Evolutionary conservation across 2,329 filamentous ascomycete genomes (phyloP), one percentile per base, ranked within the genome.

Genomic region (Diaporthe amygdali): DNA sequence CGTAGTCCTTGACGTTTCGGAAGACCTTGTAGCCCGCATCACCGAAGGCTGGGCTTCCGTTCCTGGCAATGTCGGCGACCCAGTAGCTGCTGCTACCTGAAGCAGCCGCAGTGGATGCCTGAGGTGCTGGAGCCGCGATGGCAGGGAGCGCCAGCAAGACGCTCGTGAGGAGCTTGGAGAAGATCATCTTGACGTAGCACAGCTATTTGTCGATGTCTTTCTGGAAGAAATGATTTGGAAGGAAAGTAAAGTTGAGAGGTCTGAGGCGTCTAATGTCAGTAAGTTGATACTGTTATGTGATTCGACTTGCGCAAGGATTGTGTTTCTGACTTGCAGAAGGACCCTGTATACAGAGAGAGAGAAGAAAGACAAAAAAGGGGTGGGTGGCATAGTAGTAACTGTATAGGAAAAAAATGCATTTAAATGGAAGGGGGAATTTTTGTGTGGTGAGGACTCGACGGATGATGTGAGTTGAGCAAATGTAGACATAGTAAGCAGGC

Each of bases 1-100:
- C 93, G 77, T 89, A 95, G 76, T 94, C 92, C 82, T 89, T 90
- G 59, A 95, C 93, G 76, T 94, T 94, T 76, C 93, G 91, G 82
- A 90, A 95, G 74, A 95, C 84, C 80, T 93, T 87, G 86, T 94
- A 96, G 77, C 82, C 81, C 30, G 84, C 82, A 39, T 79, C 79
- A 73, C 89, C 81, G 78, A 91, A 97, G 37, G 93, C 89, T 52
- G 91, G 87, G 2, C 83, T 82, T 70, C 94, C 94, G 76, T 94
- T 89, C 49, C 92, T 91, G 76, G 90, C 79, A 77, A 96, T 91
- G 73, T 85, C 85, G 44, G 89, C 86, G 70, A 96, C 81, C 94
- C 94, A 97, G 86, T 92, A 96, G 77, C 81, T 83, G 41, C 68
- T 68, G 56, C 63, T 17, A 20, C 68, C 56, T 7, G 51, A 1